Percentiles rank a stretch among this genome's conserved stretches.
phyloP scores from a whole-genome alignment of 225 moss, liverwort and hornwort genomes.

The Marchantia polymorpha region DNA sequence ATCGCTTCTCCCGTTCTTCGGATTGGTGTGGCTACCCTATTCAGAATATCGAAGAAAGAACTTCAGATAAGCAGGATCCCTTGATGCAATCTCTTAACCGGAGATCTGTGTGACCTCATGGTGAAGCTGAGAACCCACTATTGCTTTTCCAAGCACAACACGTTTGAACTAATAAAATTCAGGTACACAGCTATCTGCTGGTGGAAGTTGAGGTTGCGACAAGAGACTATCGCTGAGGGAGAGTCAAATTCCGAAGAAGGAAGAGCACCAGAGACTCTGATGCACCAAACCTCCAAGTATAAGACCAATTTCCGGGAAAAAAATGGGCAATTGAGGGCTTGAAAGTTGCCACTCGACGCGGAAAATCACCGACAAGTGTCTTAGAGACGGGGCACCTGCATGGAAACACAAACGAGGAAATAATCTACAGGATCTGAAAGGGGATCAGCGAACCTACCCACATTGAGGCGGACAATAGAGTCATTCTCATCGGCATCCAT shows the following conservation, averaged over 20 bases:
- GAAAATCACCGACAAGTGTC: not conserved
- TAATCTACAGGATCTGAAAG: not conserved
- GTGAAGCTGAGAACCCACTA: not conserved
- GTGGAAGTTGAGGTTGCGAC: too few relatives aligned
- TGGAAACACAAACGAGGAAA: not conserved
- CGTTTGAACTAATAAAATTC: not conserved
- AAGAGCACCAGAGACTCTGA: not conserved
- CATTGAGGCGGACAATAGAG: conserved; percentile 81
- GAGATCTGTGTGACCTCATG: not conserved
- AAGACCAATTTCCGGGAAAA: not conserved
- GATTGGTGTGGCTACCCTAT: not conserved
- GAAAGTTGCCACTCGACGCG: not conserved
- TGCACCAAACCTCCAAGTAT: not conserved
- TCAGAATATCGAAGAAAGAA: not conserved
- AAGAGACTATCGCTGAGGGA: not conserved
- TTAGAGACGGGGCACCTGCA: not conserved
- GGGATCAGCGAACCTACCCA: conserved; percentile 61
- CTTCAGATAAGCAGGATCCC: not conserved
- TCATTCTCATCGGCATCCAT: conserved; percentile 40
- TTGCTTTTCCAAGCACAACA: not conserved
- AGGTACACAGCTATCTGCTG: not conserved
- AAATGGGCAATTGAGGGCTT: not conserved
- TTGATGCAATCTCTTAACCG: not conserved
- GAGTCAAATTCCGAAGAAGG: not conserved
- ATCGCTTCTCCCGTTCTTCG: not conserved